These are phyloP conservation scores for Ramaria rubella DNA, from an alignment of 768 basidiomycete species.

Conservation along the genomic window DNA sequence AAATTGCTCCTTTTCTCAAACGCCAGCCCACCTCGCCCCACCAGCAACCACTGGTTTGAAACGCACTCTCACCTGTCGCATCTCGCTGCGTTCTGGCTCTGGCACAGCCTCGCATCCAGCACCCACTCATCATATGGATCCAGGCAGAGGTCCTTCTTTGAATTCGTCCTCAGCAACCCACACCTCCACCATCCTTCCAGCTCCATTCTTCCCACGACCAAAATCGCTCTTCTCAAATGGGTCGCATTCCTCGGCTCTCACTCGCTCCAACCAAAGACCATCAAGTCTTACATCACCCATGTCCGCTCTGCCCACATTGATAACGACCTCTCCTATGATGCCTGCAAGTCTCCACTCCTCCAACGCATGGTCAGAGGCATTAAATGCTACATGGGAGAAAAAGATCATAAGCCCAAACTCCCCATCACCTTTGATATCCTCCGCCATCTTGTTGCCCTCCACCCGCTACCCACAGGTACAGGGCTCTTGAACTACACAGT, in stretches of 20 bases:
- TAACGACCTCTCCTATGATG: constrained; percentile 21
- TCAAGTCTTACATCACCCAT: constrained; percentile 22
- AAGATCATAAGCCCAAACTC: constrained; percentile 20
- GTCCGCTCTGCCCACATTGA: constrained; percentile 26
- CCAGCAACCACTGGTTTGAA: constrained; percentile 15
- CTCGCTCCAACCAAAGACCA: constrained; percentile 17
- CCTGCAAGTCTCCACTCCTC: constrained; percentile 23
- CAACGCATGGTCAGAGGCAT: constrained; percentile 28
- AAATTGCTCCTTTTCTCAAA: too few species aligned
- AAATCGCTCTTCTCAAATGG: constrained; percentile 18
- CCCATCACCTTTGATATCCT: constrained; percentile 22
- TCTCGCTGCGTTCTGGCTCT: constrained; percentile 15
- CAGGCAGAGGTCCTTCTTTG: constrained; percentile 25
- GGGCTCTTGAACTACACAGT: not conserved
- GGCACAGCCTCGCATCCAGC: constrained; percentile 22
- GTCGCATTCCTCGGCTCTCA: too few species aligned
- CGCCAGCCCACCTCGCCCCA: too few species aligned
- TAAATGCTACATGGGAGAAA: constrained; percentile 25
- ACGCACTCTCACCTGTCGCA: constrained; percentile 10
- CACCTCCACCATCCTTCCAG: constrained; percentile 7
- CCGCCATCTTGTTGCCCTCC: constrained; percentile 4
- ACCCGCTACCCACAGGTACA: not conserved
- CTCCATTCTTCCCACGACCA: constrained; percentile 8
- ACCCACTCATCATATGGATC: constrained; percentile 27
- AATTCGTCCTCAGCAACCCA: constrained; percentile 14